These are phyloP conservation scores for Talaromyces rugulosus DNA, from an alignment of 2,329 filamentous ascomycete genomes.

Conservation along the genomic window DNA sequence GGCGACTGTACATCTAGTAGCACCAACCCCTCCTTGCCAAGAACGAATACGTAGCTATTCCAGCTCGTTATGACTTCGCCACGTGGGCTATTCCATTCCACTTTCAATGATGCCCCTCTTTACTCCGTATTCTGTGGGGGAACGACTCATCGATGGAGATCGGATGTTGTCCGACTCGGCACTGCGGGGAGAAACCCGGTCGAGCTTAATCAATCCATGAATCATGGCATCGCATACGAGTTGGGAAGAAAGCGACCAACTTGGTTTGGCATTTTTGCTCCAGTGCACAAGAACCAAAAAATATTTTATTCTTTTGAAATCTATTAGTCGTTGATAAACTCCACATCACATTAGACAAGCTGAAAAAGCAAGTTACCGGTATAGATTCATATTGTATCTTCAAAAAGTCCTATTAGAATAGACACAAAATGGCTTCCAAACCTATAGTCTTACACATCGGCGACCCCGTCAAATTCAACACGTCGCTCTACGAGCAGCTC, in stretches of 20 bases:
- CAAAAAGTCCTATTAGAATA: neutral
- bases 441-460: neutral
- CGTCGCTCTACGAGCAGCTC: neutral
- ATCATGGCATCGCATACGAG: neutral
- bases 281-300: neutral
- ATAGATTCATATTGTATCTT: neutral
- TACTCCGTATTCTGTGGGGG: too few relatives aligned
- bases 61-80: neutral
- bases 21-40: neutral
- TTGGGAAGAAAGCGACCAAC: neutral
- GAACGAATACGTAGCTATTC: neutral
- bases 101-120: neutral
- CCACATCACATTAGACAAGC: neutral
- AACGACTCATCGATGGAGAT: too few relatives aligned
- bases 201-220: neutral
- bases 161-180: neutral
- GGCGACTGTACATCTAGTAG: neutral
- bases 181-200: neutral
- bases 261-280: neutral
- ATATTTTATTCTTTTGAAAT: neutral
- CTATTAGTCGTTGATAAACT: neutral
- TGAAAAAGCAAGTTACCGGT: neutral
- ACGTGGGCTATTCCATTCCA: neutral
- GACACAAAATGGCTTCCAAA: neutral
- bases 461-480: neutral